Evolutionary conservation across 805 yeast genomes (phyloP).

Genomic region (Hanseniaspora osmophila): DNA sequence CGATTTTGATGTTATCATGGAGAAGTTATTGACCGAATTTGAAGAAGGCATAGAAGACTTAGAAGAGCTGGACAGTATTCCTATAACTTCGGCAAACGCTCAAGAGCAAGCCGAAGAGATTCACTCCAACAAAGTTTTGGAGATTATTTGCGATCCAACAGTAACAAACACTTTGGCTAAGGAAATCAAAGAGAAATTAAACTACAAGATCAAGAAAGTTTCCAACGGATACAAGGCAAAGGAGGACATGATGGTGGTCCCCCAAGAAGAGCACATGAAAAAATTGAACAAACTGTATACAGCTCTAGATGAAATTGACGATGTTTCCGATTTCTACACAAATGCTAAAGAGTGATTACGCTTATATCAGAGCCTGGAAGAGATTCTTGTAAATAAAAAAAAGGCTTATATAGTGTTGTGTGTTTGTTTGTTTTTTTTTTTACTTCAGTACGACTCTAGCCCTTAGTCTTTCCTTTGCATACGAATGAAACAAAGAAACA

Average conservation of each 20-base stretch:
- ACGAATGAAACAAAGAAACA: too few relatives aligned
- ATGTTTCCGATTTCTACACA: conserved; percentile 66
- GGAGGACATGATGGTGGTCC: conserved; percentile 41
- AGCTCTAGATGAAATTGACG: conserved; percentile 65
- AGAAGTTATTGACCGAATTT: conserved; percentile 20
- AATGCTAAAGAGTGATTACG: conserved; percentile 31
- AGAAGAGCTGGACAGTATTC: conserved; percentile 31
- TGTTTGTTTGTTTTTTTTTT: too few relatives aligned
- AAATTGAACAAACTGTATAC: conserved; percentile 43
- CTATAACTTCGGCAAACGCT: conserved; percentile 20
- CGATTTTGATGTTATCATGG: conserved; percentile 9
- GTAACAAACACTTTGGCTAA: conserved; percentile 51
- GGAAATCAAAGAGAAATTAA: conserved; percentile 29
- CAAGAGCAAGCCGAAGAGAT: conserved; percentile 16
- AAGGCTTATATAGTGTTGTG: too few relatives aligned
- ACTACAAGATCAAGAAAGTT: conserved; percentile 51
- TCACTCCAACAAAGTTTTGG: conserved; percentile 20
- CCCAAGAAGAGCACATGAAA: conserved; percentile 29
- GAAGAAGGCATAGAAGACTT: conserved; percentile 60
- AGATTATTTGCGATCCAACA: conserved; percentile 48
- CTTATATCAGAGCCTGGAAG: not conserved
- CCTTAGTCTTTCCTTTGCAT: too few relatives aligned
- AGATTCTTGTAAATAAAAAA: not conserved
- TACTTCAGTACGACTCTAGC: too few relatives aligned
- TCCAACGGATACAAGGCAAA: conserved; percentile 57